Evolutionary conservation across 768 basidiomycete genomes (phyloP).

Genomic region (Trametes sanguinea): DNA sequence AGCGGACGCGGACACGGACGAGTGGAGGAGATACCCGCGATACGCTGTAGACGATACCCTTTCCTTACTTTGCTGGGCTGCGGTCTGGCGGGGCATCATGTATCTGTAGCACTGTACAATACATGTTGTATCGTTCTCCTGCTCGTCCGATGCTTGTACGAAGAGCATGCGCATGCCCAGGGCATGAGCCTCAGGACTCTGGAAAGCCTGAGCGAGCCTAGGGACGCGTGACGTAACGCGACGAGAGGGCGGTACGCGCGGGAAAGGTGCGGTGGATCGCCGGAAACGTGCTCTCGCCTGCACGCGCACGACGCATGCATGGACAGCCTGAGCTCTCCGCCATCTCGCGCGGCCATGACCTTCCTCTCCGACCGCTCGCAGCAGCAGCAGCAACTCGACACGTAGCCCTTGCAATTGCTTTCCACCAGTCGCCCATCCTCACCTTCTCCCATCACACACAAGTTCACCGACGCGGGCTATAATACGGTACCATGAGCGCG

Average conservation of each 20-base stretch:
- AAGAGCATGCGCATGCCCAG: too few relatives aligned
- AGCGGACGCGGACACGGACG: background rate
- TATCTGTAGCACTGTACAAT: constrained; percentile 17
- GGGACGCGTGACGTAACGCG: too few relatives aligned
- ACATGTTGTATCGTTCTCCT: constrained; percentile 10
- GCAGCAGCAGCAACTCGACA: too few relatives aligned
- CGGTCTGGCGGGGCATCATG: background rate
- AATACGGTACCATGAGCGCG: constrained; percentile 1
- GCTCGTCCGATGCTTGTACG: too few relatives aligned
- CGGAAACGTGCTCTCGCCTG: background rate
- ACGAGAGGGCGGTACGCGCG: too few relatives aligned
- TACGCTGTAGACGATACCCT: constrained; percentile 14
- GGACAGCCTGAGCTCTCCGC: background rate
- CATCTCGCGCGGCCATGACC: background rate
- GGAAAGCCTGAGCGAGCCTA: too few relatives aligned
- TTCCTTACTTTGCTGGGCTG: background rate
- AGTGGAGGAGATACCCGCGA: constrained; percentile 1
- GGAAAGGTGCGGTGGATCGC: background rate
- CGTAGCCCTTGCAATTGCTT: too few relatives aligned
- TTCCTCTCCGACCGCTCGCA: background rate
- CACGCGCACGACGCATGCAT: too few relatives aligned
- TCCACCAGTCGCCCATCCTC: background rate
- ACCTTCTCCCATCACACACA: background rate
- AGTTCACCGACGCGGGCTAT: too few relatives aligned
- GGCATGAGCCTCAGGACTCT: too few relatives aligned